Base-by-base conservation (phyloP, 768 basidiomycete genomes). In the Termitomyces titanicus region DNA sequence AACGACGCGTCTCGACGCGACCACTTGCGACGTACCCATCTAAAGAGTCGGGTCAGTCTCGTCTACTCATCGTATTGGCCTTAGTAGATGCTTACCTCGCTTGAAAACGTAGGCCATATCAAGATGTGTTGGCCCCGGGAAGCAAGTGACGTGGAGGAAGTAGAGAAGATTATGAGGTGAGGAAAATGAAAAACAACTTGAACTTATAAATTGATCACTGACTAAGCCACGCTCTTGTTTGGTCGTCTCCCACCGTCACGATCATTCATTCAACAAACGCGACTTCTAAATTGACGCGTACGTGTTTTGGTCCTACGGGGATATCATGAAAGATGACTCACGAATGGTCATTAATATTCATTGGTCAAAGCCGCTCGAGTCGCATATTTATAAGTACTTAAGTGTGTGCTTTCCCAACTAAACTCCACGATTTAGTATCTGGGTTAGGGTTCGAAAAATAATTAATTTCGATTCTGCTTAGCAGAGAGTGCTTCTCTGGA, bases 1-100 rank as follows among this genome's bases (percentile, higher is more conserved):
- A 61, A 57, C 22, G 51, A 70, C 74, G 74, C 74, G 73, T 68
- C 57, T 46, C 42, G 61, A 68, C 72, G 72, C 74, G 75, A 67
- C 44, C 56, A 45, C 27, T 43, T 38, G 33, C n/a, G 34, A 74
- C 79, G 46, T 64, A 81, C 79, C 79, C 79, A 71, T 80, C 79
- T 79, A 52, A 56, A 57, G 35, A 27, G 56, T 58, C 10, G 24
- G 12, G 13, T 58, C 51, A 64, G 55, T 7, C 5, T 54, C 9
- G 40, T 37, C 12, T 49, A 48, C 53, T 38, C 55, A 31, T 7
- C 13, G 37, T 22, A 9, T n/a, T 24, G 40, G 29, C 18, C 18
- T 11, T 15, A 10, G 31, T 2, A 37, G 13, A n/a, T 13, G 63
- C 73, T 61, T 57, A 76, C 74, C 74, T 72, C 74, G 68, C 61